Base-by-base conservation (phyloP, 768 basidiomycete genomes). In the Tricholoma bakamatsutake region DNA sequence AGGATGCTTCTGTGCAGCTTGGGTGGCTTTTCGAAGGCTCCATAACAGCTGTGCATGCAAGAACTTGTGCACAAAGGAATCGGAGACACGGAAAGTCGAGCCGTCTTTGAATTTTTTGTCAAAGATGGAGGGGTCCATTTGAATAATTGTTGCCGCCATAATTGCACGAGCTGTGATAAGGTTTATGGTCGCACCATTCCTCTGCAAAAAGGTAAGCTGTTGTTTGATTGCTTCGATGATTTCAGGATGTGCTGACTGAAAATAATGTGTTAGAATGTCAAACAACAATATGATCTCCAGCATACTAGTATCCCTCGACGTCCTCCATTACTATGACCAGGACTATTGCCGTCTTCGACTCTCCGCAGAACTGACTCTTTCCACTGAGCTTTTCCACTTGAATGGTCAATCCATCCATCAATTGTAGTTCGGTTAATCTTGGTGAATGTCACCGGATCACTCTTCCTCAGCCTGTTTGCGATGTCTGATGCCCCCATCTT, bases 1-100 rank as follows among this genome's bases (percentile, higher is more conserved):
- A 0, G 75, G 75, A 0, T 59, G 7, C 53, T 75, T 75, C 53
- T 74, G 72, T 7, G 67, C 71, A 0, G 72, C 71, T 37, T 59
- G 55, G 11, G 71, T 76, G 1, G 59, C 64, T 12, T 60, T 55
- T 10, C 64, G 62, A 4, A 45, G 10, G 1, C 60, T 59, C 71
- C 68, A 73, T 10, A 37, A 5, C n/a, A 73, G 7, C 13, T 15
- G 12, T 21, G 9, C 24, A 13, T 58, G 63, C 12, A 63, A 21
- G 43, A 43, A 66, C 21, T 24, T 24, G 21, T 24, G 21, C 21
- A 24, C 21, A 24, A 24, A 24, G 21, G 62, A 50, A 28, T 72
- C 67, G 0, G 66, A 69, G 48, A 62, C 66, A 1, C 49, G 54
- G 55, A 76, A 74, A 2, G 15, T 37, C 8, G 51, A 59, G 3